phyloP scores from a whole-genome alignment of 2,329 filamentous ascomycete genomes.

The Aspergillus alliaceus region DNA sequence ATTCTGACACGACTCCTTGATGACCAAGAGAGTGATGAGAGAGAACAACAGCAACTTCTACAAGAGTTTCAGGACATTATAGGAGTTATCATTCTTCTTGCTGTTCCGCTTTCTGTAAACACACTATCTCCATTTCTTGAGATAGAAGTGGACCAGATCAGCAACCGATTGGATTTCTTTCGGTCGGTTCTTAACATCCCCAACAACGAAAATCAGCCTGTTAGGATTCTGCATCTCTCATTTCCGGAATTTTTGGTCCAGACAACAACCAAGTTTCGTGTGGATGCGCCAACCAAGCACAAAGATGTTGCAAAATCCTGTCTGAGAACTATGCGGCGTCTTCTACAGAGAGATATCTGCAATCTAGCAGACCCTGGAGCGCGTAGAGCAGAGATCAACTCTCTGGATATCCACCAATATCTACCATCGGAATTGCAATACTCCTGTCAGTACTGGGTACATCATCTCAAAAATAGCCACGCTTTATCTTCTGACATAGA shows the following conservation, averaged over 20 bases:
- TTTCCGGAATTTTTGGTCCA: conserved; percentile 31
- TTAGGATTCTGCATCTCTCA: conserved; percentile 27
- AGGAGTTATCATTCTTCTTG: conserved; percentile 22
- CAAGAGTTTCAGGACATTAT: no score
- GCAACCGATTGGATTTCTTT: conserved; percentile 11
- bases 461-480: not conserved
- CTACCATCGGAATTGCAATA: not conserved
- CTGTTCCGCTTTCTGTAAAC: no score
- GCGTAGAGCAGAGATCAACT: not conserved
- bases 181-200: conserved; percentile 23
- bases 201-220: conserved; percentile 1
- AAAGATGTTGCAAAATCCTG: no score
- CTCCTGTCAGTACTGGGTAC: not conserved
- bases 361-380: no score
- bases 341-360: no score
- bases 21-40: no score
- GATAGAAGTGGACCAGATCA: no score
- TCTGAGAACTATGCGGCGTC: no score
- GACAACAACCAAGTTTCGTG: not conserved
- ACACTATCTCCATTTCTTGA: no score
- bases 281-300: no score
- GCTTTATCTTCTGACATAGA: not conserved
- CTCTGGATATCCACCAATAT: not conserved
- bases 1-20: no score
- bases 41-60: no score